These are phyloP conservation scores for Oryza australiensis DNA, from an alignment of 176 grass and related monocot genomes.

Conservation along the genomic window DNA sequence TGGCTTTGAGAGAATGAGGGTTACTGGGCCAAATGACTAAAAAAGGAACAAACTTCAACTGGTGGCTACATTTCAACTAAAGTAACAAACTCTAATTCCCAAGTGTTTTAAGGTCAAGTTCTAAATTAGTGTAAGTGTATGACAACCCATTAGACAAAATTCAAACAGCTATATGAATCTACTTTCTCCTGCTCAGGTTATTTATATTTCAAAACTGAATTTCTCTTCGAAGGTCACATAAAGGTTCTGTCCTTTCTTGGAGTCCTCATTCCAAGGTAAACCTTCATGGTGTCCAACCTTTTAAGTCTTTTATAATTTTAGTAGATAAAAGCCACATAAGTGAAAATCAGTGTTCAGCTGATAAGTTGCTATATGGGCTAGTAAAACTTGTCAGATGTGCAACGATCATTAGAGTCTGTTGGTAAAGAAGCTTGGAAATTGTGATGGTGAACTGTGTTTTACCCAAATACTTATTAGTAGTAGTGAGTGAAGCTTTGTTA, in stretches of 20 bases:
- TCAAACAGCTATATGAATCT: background rate
- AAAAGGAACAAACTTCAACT: background rate
- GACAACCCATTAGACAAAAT: background rate
- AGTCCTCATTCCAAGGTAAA: background rate
- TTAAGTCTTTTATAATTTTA: background rate
- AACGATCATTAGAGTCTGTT: background rate
- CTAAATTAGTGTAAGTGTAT: background rate
- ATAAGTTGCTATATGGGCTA: background rate
- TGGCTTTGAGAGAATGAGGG: background rate
- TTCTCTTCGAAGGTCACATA: background rate
- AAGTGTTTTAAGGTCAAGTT: conserved; percentile 7
- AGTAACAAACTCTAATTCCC: background rate
- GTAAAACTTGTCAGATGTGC: background rate
- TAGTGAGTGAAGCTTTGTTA: background rate
- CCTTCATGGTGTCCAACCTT: background rate
- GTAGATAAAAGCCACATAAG: background rate
- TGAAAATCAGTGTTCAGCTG: background rate
- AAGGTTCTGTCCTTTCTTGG: background rate
- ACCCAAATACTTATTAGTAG: background rate
- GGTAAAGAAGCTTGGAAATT: background rate
- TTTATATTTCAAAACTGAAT: background rate
- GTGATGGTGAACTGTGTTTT: background rate
- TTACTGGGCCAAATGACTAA: background rate
- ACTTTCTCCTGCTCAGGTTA: background rate
- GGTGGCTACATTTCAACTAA: background rate